A percentile compares a stretch with the other conserved stretches of the same genome.
Evolutionary conservation across 129 eudicot genomes (phyloP).

Genomic region (Calendula officinalis): DNA sequence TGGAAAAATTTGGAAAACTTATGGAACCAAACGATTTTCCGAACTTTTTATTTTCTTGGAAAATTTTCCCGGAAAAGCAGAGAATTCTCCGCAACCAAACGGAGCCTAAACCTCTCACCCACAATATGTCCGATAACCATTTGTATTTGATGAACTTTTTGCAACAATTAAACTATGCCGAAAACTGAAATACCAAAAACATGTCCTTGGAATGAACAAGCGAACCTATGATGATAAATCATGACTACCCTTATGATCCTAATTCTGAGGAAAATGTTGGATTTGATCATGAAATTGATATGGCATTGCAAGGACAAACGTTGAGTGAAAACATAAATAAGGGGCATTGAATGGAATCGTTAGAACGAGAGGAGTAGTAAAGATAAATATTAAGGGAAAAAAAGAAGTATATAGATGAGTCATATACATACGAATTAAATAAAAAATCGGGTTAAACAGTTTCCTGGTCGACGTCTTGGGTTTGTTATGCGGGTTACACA

Average conservation of each 20-base stretch:
- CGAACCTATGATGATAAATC: slow-evolving; percentile 28
- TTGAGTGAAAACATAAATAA: slow-evolving; percentile 22
- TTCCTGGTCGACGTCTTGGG: too few species aligned
- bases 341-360: slow-evolving; percentile 33
- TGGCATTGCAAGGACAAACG: slow-evolving; percentile 44
- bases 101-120: slow-evolving; percentile 44
- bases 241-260: slow-evolving; percentile 36
- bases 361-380: slow-evolving; percentile 35
- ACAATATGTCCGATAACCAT: slow-evolving; percentile 28
- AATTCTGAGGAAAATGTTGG: slow-evolving; percentile 41
- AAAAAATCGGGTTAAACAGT: neutral
- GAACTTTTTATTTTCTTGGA: too few species aligned
- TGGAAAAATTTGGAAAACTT: too few species aligned
- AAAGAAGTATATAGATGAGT: too few species aligned
- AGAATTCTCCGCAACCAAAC: too few species aligned
- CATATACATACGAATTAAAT: too few species aligned
- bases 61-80: too few species aligned
- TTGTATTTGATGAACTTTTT: slow-evolving; percentile 44
- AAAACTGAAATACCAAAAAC: slow-evolving; percentile 29
- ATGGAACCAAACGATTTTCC: too few species aligned
- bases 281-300: slow-evolving; percentile 51
- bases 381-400: too few species aligned
- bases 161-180: slow-evolving; percentile 46
- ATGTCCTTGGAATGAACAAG: slow-evolving; percentile 37
- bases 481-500: too few species aligned